Evolutionary conservation across 148 eudicot genomes (phyloP).

Genomic region (Rhododendron griersonianum): DNA sequence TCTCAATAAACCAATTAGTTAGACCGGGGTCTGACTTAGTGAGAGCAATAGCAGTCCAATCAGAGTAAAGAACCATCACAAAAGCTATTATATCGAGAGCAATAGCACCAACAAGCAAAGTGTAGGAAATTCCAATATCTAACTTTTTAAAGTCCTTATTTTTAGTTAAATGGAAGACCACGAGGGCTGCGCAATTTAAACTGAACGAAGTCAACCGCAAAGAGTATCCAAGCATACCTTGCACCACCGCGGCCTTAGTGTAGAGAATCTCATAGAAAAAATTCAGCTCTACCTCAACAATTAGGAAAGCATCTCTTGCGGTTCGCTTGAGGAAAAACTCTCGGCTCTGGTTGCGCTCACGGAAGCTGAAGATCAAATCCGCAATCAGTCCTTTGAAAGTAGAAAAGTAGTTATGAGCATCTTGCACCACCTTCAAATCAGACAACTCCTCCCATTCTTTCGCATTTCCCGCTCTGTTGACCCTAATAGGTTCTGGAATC

Average conservation of each 20-base stretch:
- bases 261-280: conserved; percentile 44
- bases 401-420: conserved; percentile 30
- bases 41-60: conserved; percentile 25
- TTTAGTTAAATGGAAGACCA: conserved; percentile 10
- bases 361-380: conserved; percentile 42
- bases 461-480: conserved; percentile 7
- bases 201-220: conserved; percentile 17
- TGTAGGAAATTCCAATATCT: conserved; percentile 28
- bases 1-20: not conserved
- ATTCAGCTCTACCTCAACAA: conserved; percentile 53
- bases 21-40: not conserved
- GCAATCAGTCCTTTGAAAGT: conserved; percentile 47
- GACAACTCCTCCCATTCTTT: conserved; percentile 5
- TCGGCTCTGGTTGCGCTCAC: conserved; percentile 13
- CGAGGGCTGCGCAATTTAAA: conserved; percentile 10
- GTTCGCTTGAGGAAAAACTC: conserved; percentile 29
- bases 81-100: conserved; percentile 29
- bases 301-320: conserved; percentile 37
- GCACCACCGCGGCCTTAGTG: conserved; percentile 37
- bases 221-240: conserved; percentile 17
- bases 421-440: conserved; percentile 26
- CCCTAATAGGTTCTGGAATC: conserved; percentile 6
- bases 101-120: conserved; percentile 30
- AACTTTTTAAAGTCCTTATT: not conserved
- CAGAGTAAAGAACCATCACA: conserved; percentile 30